A percentile compares a stretch with the other conserved stretches of the same genome.
Evolutionary conservation across 371 early-diverging fungal genomes (phyloP).

Genomic region (Chytridium lagenaria): DNA sequence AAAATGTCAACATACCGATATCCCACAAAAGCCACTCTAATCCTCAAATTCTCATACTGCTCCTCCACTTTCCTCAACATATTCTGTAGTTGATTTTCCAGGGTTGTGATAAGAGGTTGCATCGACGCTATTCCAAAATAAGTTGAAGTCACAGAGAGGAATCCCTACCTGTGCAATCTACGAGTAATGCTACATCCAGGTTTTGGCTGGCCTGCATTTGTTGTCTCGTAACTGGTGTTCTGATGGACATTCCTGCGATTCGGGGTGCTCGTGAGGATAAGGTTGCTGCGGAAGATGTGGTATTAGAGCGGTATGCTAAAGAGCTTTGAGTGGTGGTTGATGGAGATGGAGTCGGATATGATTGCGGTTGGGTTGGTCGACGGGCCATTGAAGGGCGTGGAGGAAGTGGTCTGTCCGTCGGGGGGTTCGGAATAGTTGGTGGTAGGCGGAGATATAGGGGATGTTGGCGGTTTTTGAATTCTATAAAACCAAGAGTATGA

Average conservation of each 20-base stretch:
- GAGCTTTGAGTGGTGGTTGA: too few species aligned
- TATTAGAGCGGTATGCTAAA: too few species aligned
- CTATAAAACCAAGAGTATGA: too few species aligned
- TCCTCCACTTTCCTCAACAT: neutral
- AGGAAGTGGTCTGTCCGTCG: too few species aligned
- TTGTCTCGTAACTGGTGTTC: neutral
- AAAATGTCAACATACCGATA: neutral
- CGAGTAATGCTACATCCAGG: neutral
- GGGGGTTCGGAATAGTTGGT: too few species aligned
- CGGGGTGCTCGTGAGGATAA: neutral
- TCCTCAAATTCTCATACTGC: constrained; percentile 6
- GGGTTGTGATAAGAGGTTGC: neutral
- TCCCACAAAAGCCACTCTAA: constrained; percentile 13
- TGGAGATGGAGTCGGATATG: too few species aligned
- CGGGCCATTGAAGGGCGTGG: too few species aligned
- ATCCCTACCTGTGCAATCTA: constrained; percentile 7
- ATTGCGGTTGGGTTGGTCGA: too few species aligned
- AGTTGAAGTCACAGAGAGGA: neutral
- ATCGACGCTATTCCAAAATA: constrained; percentile 6
- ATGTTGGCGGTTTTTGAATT: too few species aligned
- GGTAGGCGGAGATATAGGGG: too few species aligned
- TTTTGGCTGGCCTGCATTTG: constrained; percentile 2
- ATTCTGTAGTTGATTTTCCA: neutral
- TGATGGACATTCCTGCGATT: constrained; percentile 2
- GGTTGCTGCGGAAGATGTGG: neutral